Base-by-base conservation (phyloP, 2,329 filamentous ascomycete genomes). In the Fusarium praegraminearum region DNA sequence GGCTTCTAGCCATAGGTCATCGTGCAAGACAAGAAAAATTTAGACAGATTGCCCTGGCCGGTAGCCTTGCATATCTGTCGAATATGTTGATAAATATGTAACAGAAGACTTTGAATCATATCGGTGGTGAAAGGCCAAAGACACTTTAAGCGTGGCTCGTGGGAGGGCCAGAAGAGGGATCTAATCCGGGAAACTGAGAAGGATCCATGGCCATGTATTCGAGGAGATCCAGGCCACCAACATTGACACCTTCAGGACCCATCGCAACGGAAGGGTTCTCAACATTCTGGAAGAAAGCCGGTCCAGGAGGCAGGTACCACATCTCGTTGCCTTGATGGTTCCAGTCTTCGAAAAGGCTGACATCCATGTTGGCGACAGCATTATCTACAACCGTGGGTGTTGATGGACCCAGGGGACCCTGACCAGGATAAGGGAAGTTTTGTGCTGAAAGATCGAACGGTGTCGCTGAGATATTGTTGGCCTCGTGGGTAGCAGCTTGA, bases 121-220 rank as follows among this genome's bases (percentile, higher is more conserved):
- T 35, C 5, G 7, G 5, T 8, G 22, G 40, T 24, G 11, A 47
- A 18, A 44, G 16, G 6, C 11, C n/a, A 8, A 22, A 22, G 33
- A n/a, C 3, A 24, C 8, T 24, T 30, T 66, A 65, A 7, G 46
- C 45, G 30, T 65, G 61, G 22, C 65, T 71, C 24, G 75, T 73
- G 16, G 69, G 65, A 7, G 76, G 67, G 3, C 72, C 73, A 10
- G 73, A 72, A 32, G 72, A 64, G 24, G 72, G 59, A 52, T 79
- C 77, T 16, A 79, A 53, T 18, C 76, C 76, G 2, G 82, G 79
- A 46, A 83, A 83, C 40, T 81, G 80, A 36, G 77, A 76, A 5
- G 80, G 76, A 40, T 87, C 88, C 85, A 90, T 87, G 10, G 87
- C 86, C 88, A 91, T 90, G 68, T 89, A 90, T 74, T 91, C 89